Evolutionary conservation across 768 basidiomycete species (phyloP), one percentile per base, ranked within the genome.

Genomic region (Termitomyces titanicus): DNA sequence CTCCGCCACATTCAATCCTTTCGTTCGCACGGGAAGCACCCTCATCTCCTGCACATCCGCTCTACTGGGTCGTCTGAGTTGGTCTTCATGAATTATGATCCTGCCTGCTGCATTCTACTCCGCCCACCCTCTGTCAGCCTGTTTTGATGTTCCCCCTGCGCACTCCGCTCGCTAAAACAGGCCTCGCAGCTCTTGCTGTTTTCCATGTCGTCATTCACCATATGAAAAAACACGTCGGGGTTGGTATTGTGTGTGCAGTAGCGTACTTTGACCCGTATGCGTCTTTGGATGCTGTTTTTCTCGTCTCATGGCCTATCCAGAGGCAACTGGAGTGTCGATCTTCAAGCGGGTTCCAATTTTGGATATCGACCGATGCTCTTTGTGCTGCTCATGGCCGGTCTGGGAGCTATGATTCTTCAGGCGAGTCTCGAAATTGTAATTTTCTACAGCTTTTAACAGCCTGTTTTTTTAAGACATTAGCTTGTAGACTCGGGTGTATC

Each of bases 261-360:
- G 88, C 88, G 2, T 89, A 88, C 65, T 85, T 86, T 62, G 84
- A 86, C 58, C 85, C 84, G 85, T 85, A 63, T 58, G 84, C 69
- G n/a, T 15, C 25, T 18, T 43, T 44, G 42, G 24, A 43, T 38
- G 37, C 17, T 22, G 27, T n/a, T 22, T n/a, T 35, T 37, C 38
- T 44, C 42, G 38, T 25, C 47, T 46, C 45, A 46, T 46, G 43
- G 17, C n/a, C 17, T 11, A 13, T 18, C 10, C 27, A 83, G 82
- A 34, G 87, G 89, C 25, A 92, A 91, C 63, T 89, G 89, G 89
- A 79, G 84, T 22, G 88, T 89, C 18, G 88, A 92, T 69, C 75
- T 91, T 11, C 83, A 88, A 67, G 89, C 88, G 5, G 89, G 89
- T 5, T 84, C 86, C n/a, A 67, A 78, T 35, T 89, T 78, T 62